Evolutionary conservation across 1,284 basidiomycete species (phyloP), one percentile per base, ranked within the genome.

Genomic region (Ustilago shanxiensis): DNA sequence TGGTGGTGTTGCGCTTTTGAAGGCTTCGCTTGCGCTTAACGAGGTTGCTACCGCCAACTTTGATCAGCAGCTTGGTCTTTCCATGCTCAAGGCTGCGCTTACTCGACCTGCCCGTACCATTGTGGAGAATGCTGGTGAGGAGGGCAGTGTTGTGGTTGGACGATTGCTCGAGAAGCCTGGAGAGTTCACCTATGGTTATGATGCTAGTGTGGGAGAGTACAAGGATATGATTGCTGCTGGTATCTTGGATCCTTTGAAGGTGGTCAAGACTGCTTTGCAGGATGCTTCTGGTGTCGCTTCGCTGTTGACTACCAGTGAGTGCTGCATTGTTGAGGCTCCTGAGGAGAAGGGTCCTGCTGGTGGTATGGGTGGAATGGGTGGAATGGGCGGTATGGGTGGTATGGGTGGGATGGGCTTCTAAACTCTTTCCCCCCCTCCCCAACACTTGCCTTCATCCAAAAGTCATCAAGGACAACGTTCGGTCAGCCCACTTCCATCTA

Each of bases 31-130:
- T 45, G 89, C 92, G 62, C 91, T 98, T 66, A 91, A 93, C 85
- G 89, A 90, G 54, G 91, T 98, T 81, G 87, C 90, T 49, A 93
- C 93, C 4, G 89, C 89, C 87, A 98, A 98, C 93, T 98, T 98
- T 87, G 96, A 99, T 89, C 95, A 98, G 87, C 92, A 95, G 86
- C 92, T 98, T 63, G 96, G 96, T 86, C 93, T 99, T 45, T 91
- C 91, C 69, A 98, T 98, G 88, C 94, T 98, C 87, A 91, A 92
- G 63, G 91, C 93, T 26, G 95, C 95, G 26, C 88, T 99, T 66
- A 91, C 91, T 44, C 90, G 92, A 76, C 87, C 87, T 6, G 90
- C 93, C 20, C 92, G 95, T 66, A 94, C 93, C 18, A 99, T 99
- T 86, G 90, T 96, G 75, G 90, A 90, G 86, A 98, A 99, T 86